A percentile compares a stretch with the other conserved stretches of the same genome.
These are phyloP conservation scores for Allium fistulosum DNA, from an alignment of 106 monocot genomes.

Conservation along the genomic window DNA sequence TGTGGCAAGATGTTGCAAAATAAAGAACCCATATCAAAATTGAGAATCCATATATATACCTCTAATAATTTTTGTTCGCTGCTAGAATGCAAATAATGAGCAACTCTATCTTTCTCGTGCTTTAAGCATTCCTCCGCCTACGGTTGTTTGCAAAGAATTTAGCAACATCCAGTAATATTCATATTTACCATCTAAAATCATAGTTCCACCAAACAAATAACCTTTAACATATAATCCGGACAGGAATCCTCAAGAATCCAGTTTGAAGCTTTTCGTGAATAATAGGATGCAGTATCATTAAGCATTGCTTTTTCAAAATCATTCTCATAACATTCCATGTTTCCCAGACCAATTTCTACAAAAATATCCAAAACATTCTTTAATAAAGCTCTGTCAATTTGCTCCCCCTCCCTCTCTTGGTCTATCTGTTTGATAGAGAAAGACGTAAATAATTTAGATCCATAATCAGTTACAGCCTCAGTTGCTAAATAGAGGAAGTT, in stretches of 20 bases:
- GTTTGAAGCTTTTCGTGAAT: constrained; percentile 67
- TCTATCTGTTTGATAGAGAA: constrained; percentile 49
- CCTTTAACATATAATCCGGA: constrained; percentile 93
- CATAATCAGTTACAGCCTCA: background rate
- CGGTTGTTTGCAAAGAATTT: background rate
- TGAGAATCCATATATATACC: constrained; percentile 28
- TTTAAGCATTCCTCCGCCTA: constrained; percentile 86
- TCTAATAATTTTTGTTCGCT: constrained; percentile 84
- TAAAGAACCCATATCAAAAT: background rate
- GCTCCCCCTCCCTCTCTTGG: constrained; percentile 83
- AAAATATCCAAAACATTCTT: constrained; percentile 87
- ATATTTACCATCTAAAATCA: background rate
- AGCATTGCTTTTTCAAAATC: constrained; percentile 77
- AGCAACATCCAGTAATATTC: background rate
- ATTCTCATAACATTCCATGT: constrained; percentile 65
- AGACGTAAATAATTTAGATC: background rate
- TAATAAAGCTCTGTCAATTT: constrained; percentile 77
- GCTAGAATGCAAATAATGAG: constrained; percentile 69
- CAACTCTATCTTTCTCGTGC: constrained; percentile 74
- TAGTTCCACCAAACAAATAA: constrained; percentile 2
- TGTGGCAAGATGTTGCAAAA: background rate
- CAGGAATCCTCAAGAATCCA: constrained; percentile 88
- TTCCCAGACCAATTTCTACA: constrained; percentile 80
- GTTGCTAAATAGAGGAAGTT: too few species aligned
- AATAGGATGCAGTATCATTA: constrained; percentile 52